Evolutionary conservation across 2,329 filamentous ascomycete genomes (phyloP).

Genomic region (Ophiocordyceps camponoti-saundersi): DNA sequence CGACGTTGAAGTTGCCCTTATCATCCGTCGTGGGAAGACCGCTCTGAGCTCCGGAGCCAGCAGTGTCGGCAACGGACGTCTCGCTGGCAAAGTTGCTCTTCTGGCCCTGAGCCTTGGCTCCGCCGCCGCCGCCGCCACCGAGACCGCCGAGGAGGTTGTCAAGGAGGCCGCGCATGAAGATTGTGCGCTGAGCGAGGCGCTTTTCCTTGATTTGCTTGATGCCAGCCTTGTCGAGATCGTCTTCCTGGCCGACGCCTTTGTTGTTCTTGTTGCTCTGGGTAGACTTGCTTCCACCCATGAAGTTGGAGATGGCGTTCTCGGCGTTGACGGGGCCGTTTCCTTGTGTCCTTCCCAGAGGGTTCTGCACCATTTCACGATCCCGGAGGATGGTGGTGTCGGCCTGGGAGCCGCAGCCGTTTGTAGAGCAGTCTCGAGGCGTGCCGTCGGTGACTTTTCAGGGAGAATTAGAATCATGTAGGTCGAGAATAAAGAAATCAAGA

Average conservation of each 20-base stretch:
- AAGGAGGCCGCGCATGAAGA: slow-evolving; percentile 15
- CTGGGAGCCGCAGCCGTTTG: slow-evolving; percentile 45
- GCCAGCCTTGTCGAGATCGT: slow-evolving; percentile 20
- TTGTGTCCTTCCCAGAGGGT: slow-evolving; percentile 46
- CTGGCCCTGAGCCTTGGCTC: slow-evolving; percentile 6
- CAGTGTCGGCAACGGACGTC: slow-evolving; percentile 32
- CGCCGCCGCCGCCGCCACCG: slow-evolving; percentile 7
- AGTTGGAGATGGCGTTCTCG: slow-evolving; percentile 35
- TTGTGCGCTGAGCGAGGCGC: slow-evolving; percentile 8
- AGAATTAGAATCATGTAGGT: not conserved
- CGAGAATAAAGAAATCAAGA: not conserved
- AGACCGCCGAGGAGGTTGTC: slow-evolving; percentile 6
- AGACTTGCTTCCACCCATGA: slow-evolving; percentile 32
- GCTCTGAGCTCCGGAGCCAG: slow-evolving; percentile 31
- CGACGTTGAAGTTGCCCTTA: slow-evolving; percentile 44
- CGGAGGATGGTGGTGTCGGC: slow-evolving; percentile 57
- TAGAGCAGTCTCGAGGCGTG: slow-evolving; percentile 49
- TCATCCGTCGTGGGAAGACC: slow-evolving; percentile 45
- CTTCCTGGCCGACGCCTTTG: slow-evolving; percentile 20
- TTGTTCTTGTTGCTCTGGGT: not conserved
- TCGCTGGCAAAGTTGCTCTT: slow-evolving; percentile 27
- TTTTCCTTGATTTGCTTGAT: slow-evolving; percentile 1
- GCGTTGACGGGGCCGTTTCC: slow-evolving; percentile 42
- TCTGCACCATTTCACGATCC: slow-evolving; percentile 35
- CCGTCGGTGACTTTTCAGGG: slow-evolving; percentile 36